Conservation (phyloP, 192 early-diverging fungal species). For the Funneliformis mosseae region DNA sequence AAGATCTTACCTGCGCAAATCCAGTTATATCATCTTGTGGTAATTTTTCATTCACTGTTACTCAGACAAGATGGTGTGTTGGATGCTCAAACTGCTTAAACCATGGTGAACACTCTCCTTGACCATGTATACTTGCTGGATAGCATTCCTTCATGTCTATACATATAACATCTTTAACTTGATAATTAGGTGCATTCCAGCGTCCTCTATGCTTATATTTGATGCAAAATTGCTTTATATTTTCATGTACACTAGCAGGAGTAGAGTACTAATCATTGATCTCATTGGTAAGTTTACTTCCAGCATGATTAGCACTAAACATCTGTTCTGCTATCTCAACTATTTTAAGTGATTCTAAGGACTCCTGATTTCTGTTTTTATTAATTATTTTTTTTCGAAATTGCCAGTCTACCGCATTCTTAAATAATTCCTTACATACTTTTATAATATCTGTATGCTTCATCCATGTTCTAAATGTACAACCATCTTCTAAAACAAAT, state of each 20-base stretch:
- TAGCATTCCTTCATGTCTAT: no score
- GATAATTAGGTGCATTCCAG: no score
- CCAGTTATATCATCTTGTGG: conserved; percentile 6
- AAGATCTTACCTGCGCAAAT: conserved; percentile 10
- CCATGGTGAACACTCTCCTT: no score
- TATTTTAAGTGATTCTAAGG: conserved; percentile 24
- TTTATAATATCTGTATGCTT: no score
- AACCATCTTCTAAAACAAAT: no score
- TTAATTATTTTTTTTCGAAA: conserved; percentile 16
- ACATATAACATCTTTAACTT: no score
- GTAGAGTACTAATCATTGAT: conserved; percentile 18
- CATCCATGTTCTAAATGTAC: no score
- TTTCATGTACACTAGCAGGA: neutral
- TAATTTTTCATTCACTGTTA: conserved; percentile 6
- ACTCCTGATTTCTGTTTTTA: neutral
- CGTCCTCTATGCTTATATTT: conserved; percentile 14
- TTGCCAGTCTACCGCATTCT: conserved; percentile 21
- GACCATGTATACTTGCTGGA: no score
- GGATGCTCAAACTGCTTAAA: no score
- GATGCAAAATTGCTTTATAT: conserved; percentile 22
- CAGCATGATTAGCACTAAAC: conserved; percentile 18
- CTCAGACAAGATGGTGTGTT: no score
- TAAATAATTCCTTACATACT: conserved; percentile 23
- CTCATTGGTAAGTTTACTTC: conserved; percentile 5
- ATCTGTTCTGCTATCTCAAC: conserved; percentile 31